Percentiles rank a stretch among this genome's conserved stretches.
Conservation (phyloP, 2,329 filamentous ascomycete genomes). For the Cladorrhinum sp. region DNA sequence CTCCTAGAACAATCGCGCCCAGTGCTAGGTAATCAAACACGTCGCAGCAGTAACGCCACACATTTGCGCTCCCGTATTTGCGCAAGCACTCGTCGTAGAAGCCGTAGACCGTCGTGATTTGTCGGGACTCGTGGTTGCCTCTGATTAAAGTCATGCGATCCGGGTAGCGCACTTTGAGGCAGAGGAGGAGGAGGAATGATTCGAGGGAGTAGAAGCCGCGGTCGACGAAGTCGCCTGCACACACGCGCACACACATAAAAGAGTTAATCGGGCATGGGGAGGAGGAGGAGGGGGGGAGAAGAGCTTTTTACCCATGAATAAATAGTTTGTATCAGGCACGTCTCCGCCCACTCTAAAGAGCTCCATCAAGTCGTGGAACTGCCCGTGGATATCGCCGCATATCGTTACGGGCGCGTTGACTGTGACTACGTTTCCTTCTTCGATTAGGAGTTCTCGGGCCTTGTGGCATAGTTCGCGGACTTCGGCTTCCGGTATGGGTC, state of each 20-base stretch:
- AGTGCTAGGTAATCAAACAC: constrained; percentile 96
- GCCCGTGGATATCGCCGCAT: constrained; percentile 95
- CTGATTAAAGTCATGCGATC: constrained; percentile 95
- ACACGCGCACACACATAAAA: no score
- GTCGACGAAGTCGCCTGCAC: constrained; percentile 87
- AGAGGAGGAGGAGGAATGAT: constrained; percentile 91
- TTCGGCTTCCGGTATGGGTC: constrained; percentile 90
- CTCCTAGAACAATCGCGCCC: constrained; percentile 86
- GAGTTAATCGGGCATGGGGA: background rate
- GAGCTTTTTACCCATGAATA: constrained; percentile 83
- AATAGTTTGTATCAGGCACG: constrained; percentile 91
- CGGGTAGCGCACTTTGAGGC: constrained; percentile 94
- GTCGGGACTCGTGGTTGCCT: constrained; percentile 92
- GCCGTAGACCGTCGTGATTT: constrained; percentile 96
- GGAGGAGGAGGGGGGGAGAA: background rate
- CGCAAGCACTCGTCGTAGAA: constrained; percentile 97
- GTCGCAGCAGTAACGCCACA: constrained; percentile 96
- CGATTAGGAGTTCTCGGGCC: constrained; percentile 89
- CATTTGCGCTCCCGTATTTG: constrained; percentile 95
- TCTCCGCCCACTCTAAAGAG: constrained; percentile 91
- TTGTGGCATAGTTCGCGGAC: constrained; percentile 98
- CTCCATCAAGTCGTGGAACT: constrained; percentile 97
- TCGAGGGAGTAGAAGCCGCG: constrained; percentile 97
- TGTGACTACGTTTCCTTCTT: constrained; percentile 95
- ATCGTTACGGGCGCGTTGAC: constrained; percentile 96